phyloP scores from a whole-genome alignment of 768 basidiomycete species.

The Tubosaeta brunneosetosa region DNA sequence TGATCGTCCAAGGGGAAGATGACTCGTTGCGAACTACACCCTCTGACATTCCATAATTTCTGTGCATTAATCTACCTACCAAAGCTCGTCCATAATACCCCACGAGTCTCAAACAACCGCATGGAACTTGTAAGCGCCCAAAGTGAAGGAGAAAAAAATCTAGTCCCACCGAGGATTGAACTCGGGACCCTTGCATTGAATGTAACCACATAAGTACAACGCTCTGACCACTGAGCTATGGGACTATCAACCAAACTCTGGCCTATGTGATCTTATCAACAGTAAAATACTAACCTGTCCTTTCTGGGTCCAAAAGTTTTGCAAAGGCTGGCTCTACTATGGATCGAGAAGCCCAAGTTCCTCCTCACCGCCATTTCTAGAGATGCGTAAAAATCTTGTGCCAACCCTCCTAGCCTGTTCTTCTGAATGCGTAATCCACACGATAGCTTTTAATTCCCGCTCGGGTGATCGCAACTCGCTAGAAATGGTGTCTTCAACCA shows the following conservation, averaged over 20 bases:
- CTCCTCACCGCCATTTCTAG: slow-evolving; percentile 41
- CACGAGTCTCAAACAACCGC: background rate
- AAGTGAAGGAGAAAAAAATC: slow-evolving; percentile 24
- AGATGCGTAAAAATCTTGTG: slow-evolving; percentile 56
- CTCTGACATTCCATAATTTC: background rate
- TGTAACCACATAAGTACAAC: slow-evolving; percentile 58
- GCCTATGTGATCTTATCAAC: background rate
- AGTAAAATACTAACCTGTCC: background rate
- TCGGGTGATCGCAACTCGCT: slow-evolving; percentile 45
- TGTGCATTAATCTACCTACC: background rate
- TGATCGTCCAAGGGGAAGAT: slow-evolving; percentile 11
- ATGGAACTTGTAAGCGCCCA: background rate
- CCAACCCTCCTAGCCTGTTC: slow-evolving; percentile 76
- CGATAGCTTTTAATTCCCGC: slow-evolving; percentile 58
- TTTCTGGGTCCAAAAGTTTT: background rate
- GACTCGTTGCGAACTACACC: background rate
- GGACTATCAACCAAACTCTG: slow-evolving; percentile 27
- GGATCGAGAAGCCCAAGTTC: slow-evolving; percentile 30
- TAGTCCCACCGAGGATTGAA: slow-evolving; percentile 61
- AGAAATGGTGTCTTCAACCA: slow-evolving; percentile 62
- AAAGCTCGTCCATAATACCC: background rate
- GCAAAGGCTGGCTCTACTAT: no score
- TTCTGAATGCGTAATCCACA: slow-evolving; percentile 88
- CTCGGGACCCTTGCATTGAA: slow-evolving; percentile 58
- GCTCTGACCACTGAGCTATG: slow-evolving; percentile 62